These are phyloP conservation scores for Neurospora sp. DNA, from an alignment of 2,329 filamentous ascomycete genomes.

Conservation along the genomic window DNA sequence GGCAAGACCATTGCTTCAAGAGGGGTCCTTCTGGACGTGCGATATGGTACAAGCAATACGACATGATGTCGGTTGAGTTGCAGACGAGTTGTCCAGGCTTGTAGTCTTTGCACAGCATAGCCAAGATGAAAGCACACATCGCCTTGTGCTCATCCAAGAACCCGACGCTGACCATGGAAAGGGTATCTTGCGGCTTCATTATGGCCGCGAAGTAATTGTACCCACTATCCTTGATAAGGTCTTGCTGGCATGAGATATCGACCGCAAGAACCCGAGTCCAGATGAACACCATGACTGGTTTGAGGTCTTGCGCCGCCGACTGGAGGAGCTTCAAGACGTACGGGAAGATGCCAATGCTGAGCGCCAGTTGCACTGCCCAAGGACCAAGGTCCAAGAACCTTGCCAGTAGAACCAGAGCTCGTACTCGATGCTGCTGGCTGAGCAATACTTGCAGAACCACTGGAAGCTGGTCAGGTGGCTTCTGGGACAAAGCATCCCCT, in stretches of 20 bases:
- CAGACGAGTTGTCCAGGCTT: constrained; percentile 86
- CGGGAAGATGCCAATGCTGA: constrained; percentile 97
- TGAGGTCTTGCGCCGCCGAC: constrained; percentile 86
- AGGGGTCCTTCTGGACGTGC: constrained; percentile 79
- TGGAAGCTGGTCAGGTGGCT: constrained; percentile 85
- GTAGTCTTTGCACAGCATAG: constrained; percentile 94
- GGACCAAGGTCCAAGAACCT: constrained; percentile 92
- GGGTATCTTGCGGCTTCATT: constrained; percentile 69
- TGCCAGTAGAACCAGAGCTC: constrained; percentile 82
- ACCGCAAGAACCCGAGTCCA: constrained; percentile 95
- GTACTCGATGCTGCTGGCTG: constrained; percentile 86
- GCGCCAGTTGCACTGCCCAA: constrained; percentile 95
- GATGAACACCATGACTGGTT: constrained; percentile 99
- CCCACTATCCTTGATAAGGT: constrained; percentile 91
- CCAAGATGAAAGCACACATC: constrained; percentile 97
- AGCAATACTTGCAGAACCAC: constrained; percentile 93
- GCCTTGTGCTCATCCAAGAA: constrained; percentile 75
- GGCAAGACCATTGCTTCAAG: constrained; percentile 86
- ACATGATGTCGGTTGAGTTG: constrained; percentile 81
- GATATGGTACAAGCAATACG: constrained; percentile 75
- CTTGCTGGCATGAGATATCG: constrained; percentile 84
- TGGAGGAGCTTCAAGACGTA: constrained; percentile 97
- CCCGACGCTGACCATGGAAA: constrained; percentile 69
- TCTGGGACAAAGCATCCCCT: constrained; percentile 70
- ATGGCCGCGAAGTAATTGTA: constrained; percentile 96